phyloP scores from a whole-genome alignment of 352 stramenopile genomes.

The Globisporangium polare region DNA sequence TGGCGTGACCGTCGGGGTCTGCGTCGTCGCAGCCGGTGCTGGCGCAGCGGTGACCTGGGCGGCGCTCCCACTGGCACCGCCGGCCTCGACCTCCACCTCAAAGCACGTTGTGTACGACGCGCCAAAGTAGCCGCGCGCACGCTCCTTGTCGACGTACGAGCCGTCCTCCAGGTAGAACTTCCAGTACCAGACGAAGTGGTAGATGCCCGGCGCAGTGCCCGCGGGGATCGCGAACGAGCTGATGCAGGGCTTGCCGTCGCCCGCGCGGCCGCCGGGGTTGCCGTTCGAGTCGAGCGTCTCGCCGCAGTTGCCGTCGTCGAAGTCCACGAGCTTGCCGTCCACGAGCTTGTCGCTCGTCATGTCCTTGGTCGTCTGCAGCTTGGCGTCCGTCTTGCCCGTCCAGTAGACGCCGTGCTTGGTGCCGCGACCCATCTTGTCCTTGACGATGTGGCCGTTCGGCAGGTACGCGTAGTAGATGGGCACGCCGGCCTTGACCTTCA shows the following conservation, averaged over 20 bases:
- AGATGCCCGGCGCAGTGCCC: slow-evolving; percentile 40
- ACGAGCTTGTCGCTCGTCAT: slow-evolving; percentile 48
- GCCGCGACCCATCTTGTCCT: slow-evolving; percentile 62
- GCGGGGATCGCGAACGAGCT: slow-evolving; percentile 43
- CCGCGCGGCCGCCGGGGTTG: slow-evolving; percentile 40
- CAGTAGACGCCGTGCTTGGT: slow-evolving; percentile 66
- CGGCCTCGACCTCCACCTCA: slow-evolving; percentile 46
- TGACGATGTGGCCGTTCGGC: slow-evolving; percentile 43
- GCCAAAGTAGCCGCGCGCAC: slow-evolving; percentile 56
- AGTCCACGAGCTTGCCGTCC: slow-evolving; percentile 39
- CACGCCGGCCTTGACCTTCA: slow-evolving; percentile 32
- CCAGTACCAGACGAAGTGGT: slow-evolving; percentile 75
- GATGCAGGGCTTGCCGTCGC: slow-evolving; percentile 60
- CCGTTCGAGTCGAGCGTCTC: slow-evolving; percentile 44
- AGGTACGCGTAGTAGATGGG: slow-evolving; percentile 37
- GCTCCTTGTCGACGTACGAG: slow-evolving; percentile 44
- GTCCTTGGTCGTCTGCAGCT: slow-evolving; percentile 40
- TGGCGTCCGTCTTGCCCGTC: slow-evolving; percentile 35
- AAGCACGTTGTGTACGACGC: slow-evolving; percentile 69
- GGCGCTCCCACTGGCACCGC: slow-evolving; percentile 11
- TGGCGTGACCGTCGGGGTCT: slow-evolving; percentile 9
- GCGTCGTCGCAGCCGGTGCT: slow-evolving; percentile 6
- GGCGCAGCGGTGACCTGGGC: not conserved
- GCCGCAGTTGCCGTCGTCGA: slow-evolving; percentile 59
- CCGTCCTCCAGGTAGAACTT: slow-evolving; percentile 58